These are phyloP conservation scores for Ploettnerulaceae sp. DNA, from an alignment of 2,329 filamentous ascomycete genomes.

Conservation along the genomic window DNA sequence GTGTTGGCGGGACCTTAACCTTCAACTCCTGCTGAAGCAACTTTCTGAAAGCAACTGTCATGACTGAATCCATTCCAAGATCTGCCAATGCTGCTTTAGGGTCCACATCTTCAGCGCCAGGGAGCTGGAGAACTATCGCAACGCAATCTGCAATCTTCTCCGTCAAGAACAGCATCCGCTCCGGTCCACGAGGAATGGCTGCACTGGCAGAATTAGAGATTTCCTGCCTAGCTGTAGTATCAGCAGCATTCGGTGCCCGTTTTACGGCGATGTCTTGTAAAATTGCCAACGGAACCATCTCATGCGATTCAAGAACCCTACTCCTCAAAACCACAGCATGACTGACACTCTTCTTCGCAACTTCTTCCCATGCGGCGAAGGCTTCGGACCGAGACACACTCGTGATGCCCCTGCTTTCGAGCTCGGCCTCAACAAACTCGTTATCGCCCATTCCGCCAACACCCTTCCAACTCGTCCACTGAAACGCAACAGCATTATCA, in stretches of 20 bases:
- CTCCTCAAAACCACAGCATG: slow-evolving; percentile 36
- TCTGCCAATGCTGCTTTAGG: slow-evolving; percentile 28
- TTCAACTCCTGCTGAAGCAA: slow-evolving; percentile 44
- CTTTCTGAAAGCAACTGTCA: slow-evolving; percentile 26
- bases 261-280: slow-evolving; percentile 1
- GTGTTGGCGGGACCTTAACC: slow-evolving; percentile 41
- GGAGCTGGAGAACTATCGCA: background rate
- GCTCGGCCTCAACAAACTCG: slow-evolving; percentile 39
- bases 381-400: slow-evolving; percentile 39
- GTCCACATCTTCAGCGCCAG: slow-evolving; percentile 7
- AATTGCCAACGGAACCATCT: background rate
- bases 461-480: slow-evolving; percentile 41
- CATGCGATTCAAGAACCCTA: background rate
- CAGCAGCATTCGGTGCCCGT: background rate
- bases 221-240: background rate
- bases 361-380: slow-evolving; percentile 40
- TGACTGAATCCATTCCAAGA: slow-evolving; percentile 33
- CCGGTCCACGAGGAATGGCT: slow-evolving; percentile 4
- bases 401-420: slow-evolving; percentile 40
- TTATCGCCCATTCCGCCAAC: slow-evolving; percentile 37
- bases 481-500: slow-evolving; percentile 39
- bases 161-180: slow-evolving; percentile 33
- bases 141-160: slow-evolving; percentile 35
- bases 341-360: slow-evolving; percentile 35
- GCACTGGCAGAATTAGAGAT: background rate